phyloP scores from a whole-genome alignment of 257 asterid genomes.

The Scutellaria minor region DNA sequence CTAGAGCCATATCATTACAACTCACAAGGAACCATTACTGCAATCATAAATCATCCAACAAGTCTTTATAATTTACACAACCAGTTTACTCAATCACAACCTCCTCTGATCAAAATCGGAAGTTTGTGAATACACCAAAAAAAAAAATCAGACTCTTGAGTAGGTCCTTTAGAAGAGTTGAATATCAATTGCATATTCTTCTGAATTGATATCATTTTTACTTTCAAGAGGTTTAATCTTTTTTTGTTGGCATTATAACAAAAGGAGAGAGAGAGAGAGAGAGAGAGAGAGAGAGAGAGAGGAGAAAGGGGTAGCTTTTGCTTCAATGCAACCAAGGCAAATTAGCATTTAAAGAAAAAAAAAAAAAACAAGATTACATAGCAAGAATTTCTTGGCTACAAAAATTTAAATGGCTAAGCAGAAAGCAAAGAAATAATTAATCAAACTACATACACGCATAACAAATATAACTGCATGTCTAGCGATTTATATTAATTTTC shows the following conservation, averaged over 20 bases:
- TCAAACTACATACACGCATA: slow-evolving; percentile 5
- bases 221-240: no score
- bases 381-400: neutral
- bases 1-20: neutral
- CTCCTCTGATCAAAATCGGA: neutral
- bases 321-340: neutral
- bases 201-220: no score
- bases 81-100: neutral
- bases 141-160: neutral
- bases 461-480: neutral
- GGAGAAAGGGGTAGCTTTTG: neutral
- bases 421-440: slow-evolving; percentile 1
- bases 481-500: neutral
- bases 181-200: neutral
- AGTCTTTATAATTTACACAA: neutral
- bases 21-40: neutral
- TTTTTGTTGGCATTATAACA: no score
- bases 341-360: neutral
- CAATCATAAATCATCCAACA: neutral
- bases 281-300: no score
- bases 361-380: neutral
- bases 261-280: no score
- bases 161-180: neutral
- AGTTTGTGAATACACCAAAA: neutral
- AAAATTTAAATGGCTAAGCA: slow-evolving; percentile 19